Percentiles rank a stretch among this genome's conserved stretches.
These are phyloP conservation scores for Castanea mollissima DNA, from an alignment of 306 rosid species.

Conservation along the genomic window DNA sequence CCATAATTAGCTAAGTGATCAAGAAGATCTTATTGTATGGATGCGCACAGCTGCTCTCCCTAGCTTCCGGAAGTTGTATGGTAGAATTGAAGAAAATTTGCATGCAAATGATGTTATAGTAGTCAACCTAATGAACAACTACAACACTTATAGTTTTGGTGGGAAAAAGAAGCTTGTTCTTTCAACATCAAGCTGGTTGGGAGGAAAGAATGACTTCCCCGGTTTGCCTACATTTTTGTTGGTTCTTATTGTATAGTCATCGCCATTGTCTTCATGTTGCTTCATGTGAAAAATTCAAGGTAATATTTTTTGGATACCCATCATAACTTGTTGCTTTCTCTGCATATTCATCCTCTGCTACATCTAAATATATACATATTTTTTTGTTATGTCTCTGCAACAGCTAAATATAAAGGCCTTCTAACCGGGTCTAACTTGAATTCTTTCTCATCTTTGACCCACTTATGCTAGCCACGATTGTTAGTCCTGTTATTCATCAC, in stretches of 20 bases:
- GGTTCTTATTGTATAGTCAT: slow-evolving; percentile 64
- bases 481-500: neutral
- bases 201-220: slow-evolving; percentile 93
- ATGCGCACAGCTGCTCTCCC: slow-evolving; percentile 99
- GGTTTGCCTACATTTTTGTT: slow-evolving; percentile 68
- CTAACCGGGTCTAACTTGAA: neutral
- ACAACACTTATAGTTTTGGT: slow-evolving; percentile 90
- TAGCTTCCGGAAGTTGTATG: slow-evolving; percentile 85
- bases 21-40: slow-evolving; percentile 98
- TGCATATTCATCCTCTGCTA: neutral
- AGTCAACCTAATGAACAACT: slow-evolving; percentile 69
- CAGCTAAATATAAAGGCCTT: neutral
- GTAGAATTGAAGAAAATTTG: slow-evolving; percentile 91
- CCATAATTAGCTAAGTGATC: slow-evolving; percentile 71
- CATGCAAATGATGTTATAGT: slow-evolving; percentile 69
- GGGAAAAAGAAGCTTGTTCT: slow-evolving; percentile 86
- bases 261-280: slow-evolving; percentile 70
- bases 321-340: neutral
- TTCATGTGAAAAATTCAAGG: slow-evolving; percentile 77
- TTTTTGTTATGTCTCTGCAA: too few relatives aligned
- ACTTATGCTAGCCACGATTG: neutral
- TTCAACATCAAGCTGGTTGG: slow-evolving; percentile 87
- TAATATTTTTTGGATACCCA: slow-evolving; percentile 21
- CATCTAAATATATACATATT: neutral
- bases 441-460: neutral